phyloP scores from a whole-genome alignment of 148 eudicot species.

The Chenopodium berlandieri region DNA sequence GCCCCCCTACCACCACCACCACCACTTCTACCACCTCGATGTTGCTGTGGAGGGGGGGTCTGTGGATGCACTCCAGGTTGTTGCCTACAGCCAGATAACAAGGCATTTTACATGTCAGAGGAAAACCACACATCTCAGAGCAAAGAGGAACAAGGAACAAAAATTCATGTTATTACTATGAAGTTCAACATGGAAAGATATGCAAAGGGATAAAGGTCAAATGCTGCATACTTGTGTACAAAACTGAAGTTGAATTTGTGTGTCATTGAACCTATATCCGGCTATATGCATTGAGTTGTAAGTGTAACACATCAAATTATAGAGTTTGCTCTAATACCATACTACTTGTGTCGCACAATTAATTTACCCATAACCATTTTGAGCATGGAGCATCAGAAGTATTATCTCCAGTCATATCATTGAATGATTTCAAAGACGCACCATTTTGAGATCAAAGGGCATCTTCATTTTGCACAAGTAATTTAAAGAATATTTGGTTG shows the following conservation, averaged over 20 bases:
- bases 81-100: constrained; percentile 52
- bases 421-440: too few relatives aligned
- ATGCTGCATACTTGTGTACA: background rate
- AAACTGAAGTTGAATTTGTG: too few relatives aligned
- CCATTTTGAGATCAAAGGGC: background rate
- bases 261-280: too few relatives aligned
- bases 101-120: background rate
- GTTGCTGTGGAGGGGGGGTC: constrained; percentile 51
- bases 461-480: background rate
- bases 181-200: background rate
- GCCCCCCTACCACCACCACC: constrained; percentile 48
- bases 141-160: background rate
- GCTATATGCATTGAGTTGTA: too few relatives aligned
- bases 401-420: background rate
- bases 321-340: too few relatives aligned
- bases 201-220: background rate
- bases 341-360: too few relatives aligned
- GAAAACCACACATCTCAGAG: background rate
- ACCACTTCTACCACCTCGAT: constrained; percentile 50
- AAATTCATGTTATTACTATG: background rate
- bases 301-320: too few relatives aligned
- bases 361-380: too few relatives aligned
- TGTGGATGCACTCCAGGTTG: constrained; percentile 69
- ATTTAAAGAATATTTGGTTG: background rate
- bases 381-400: too few relatives aligned